A percentile compares a stretch with the other conserved stretches of the same genome.
phyloP scores from a whole-genome alignment of 805 yeast genomes.

The Blastobotrys americana region DNA sequence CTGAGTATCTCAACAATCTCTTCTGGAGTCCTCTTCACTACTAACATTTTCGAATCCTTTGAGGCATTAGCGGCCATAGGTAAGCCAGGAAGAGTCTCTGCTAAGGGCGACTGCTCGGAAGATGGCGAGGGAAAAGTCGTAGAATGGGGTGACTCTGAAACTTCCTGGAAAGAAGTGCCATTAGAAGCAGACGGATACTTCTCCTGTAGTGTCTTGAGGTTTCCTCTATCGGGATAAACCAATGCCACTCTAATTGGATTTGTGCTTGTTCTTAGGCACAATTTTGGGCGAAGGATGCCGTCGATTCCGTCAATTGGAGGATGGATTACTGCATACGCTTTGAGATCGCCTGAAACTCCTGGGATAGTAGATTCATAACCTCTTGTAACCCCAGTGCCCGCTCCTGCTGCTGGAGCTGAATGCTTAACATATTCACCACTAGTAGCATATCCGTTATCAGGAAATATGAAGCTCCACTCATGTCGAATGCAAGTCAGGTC shows the following conservation, averaged over 20 bases:
- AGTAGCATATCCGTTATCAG: conserved; percentile 5
- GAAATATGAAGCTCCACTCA: conserved; percentile 19
- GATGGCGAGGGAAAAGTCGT: background rate
- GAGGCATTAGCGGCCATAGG: background rate
- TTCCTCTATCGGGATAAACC: conserved; percentile 16
- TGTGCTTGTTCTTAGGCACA: conserved; percentile 13
- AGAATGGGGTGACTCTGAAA: background rate
- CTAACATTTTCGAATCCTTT: background rate
- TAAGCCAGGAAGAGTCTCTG: background rate
- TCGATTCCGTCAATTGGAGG: conserved; percentile 12
- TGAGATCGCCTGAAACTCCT: background rate
- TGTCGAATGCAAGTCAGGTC: conserved; percentile 22
- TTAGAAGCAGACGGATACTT: conserved; percentile 4
- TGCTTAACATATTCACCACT: no score
- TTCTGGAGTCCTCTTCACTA: conserved; percentile 7
- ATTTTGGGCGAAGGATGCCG: conserved; percentile 19
- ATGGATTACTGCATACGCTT: background rate
- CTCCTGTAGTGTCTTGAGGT: conserved; percentile 19
- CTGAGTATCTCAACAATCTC: conserved; percentile 24
- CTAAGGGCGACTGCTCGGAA: background rate
- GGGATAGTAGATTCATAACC: conserved; percentile 1
- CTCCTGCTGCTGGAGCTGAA: background rate
- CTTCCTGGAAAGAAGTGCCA: background rate
- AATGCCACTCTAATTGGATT: conserved; percentile 18
- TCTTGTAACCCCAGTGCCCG: background rate